Conservation (phyloP, 257 asterid genomes). For the Nicotiana sylvestris region DNA sequence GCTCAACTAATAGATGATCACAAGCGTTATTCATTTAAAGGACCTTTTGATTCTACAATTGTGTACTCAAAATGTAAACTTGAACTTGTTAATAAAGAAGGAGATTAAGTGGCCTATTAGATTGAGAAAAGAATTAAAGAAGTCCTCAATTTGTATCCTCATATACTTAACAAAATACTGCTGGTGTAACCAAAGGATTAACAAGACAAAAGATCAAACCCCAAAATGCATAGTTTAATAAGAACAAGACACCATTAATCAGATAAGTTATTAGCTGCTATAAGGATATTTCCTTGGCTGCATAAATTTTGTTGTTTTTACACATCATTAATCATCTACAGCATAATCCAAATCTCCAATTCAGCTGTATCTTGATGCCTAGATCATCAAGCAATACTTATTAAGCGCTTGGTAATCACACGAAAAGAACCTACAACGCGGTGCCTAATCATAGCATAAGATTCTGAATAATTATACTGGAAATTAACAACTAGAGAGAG, state of each 20-base stretch:
- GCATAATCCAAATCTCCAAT: background rate
- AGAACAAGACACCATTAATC: background rate
- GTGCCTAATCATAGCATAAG: background rate
- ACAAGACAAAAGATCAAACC: background rate
- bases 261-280: background rate
- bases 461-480: background rate
- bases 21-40: too few species aligned
- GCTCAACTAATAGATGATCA: too few species aligned
- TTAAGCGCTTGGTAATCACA: background rate
- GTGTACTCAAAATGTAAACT: background rate
- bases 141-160: background rate
- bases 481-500: background rate
- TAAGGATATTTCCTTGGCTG: background rate
- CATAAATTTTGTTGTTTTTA: background rate
- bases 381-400: background rate
- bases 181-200: background rate
- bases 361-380: background rate
- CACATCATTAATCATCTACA: background rate
- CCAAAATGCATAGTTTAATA: background rate
- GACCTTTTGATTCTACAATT: background rate
- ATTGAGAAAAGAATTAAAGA: background rate
- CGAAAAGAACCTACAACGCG: background rate
- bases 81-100: background rate
- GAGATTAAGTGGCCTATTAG: background rate
- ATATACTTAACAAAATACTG: background rate